Conservation (phyloP, 202 grass and related monocot species). For the Cymbopogon flexuosus region DNA sequence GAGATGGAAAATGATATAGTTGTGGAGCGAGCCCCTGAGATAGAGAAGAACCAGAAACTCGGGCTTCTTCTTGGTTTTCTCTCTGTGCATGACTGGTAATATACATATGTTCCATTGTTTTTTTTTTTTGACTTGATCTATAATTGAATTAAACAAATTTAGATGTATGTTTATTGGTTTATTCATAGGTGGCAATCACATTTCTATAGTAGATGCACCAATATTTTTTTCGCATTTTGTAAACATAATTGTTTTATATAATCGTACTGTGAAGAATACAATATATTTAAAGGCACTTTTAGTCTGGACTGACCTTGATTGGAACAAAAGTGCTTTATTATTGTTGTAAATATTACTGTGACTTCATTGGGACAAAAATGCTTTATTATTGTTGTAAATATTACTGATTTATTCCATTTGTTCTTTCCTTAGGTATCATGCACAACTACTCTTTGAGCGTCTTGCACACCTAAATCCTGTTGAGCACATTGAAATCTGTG, state of each 20-base stretch:
- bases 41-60: conserved; percentile 89
- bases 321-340: background rate
- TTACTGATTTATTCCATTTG: background rate
- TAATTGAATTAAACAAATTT: background rate
- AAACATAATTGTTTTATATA: background rate
- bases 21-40: conserved; percentile 67
- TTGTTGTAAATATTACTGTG: too few species aligned
- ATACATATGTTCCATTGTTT: background rate
- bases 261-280: background rate
- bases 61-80: conserved; percentile 90
- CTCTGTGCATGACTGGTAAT: conserved; percentile 90
- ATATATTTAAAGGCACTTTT: background rate
- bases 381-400: background rate
- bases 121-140: conserved; percentile 16
- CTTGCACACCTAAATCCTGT: conserved; percentile 80
- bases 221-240: conserved; percentile 11
- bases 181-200: background rate
- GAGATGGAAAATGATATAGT: conserved; percentile 89
- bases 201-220: conserved; percentile 11
- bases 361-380: background rate
- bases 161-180: conserved; percentile 7
- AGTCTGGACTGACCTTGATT: background rate
- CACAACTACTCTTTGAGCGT: conserved; percentile 77
- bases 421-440: conserved; percentile 68
- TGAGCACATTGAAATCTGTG: conserved; percentile 84